phyloP scores from a whole-genome alignment of 768 basidiomycete species.

The Termitomyces sp. region DNA sequence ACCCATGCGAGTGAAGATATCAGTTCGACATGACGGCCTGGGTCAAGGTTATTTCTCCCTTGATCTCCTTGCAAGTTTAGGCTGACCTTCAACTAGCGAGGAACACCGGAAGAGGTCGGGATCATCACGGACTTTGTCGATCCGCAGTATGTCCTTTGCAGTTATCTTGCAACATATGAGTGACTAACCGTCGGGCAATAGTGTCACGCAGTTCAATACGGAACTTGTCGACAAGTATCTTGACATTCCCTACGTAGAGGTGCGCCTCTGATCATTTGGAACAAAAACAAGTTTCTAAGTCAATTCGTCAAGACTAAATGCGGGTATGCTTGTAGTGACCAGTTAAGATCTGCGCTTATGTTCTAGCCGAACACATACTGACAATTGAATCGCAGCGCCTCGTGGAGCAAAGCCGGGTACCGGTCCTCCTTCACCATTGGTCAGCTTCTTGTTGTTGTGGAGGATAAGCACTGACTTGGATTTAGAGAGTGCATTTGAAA shows the following conservation, averaged over 20 bases:
- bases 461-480: conserved; percentile 12
- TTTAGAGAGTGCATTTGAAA: conserved; percentile 64
- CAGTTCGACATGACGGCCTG: conserved; percentile 93
- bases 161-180: background rate
- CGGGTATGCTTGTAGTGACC: conserved; percentile 93
- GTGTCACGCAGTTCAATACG: conserved; percentile 79
- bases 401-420: conserved; percentile 84
- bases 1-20: conserved; percentile 11
- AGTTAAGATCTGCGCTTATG: conserved; percentile 45
- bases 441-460: conserved; percentile 27
- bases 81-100: conserved; percentile 34
- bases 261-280: conserved; percentile 10
- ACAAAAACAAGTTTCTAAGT: conserved; percentile 9
- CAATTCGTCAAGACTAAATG: conserved; percentile 63
- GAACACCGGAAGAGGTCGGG: conserved; percentile 73
- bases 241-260: conserved; percentile 74
- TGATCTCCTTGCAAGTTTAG: background rate
- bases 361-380: conserved; percentile 25
- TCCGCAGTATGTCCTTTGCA: conserved; percentile 33
- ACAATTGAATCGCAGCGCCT: conserved; percentile 42
- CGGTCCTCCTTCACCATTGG: conserved; percentile 81
- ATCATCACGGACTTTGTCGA: conserved; percentile 85
- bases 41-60: conserved; percentile 62
- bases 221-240: conserved; percentile 73
- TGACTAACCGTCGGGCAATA: conserved; percentile 24